Evolutionary conservation across 148 eudicot species (phyloP), one percentile per base, ranked within the genome.

Genomic region (Cornus controversa): DNA sequence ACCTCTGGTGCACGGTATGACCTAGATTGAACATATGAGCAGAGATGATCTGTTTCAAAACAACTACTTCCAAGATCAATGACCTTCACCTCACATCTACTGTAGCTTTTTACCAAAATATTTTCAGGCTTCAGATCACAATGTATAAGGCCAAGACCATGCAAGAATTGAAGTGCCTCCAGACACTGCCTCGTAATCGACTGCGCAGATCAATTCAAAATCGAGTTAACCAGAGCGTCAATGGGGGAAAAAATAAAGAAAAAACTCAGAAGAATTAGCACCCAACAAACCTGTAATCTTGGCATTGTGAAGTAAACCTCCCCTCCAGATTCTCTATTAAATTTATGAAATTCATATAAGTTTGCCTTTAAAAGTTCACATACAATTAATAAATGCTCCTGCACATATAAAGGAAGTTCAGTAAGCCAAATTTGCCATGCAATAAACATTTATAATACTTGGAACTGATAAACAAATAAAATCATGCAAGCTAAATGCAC

Each of bases 261-360:
- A 57, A 60, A 63, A 40, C n/a, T 31, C n/a, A 37, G 23, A 66
- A 50, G 73, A 57, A 74, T 13, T 58, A 67, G 67, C 27, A 47
- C 28, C 14, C 37, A 25, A 65, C 86, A 67, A 83, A 96, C 99
- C 99, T 96, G 99, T 82, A 96, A 87, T 86, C 99, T 93, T 82
- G 99, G 98, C 99, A 96, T 96, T 71, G 99, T 96, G 83, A 96
- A 96, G 85, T 96, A 96, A 80, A 96, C 99, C 83, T 96, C 99
- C 31, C 99, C 99, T 76, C 99, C 99, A 69, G 99, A 96, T 87
- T 96, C 99, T 80, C 99, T 88, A 80, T 96, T 96, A 76, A 96
- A 96, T 80, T 96, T 96, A 79, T 96, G 99, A 83, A 96, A 96
- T 79, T 96, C 99, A 31, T 96, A 96, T 70, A 96, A 80, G 80